Conservation (phyloP, 208 protist genomes). For the Leishmania gerbilli region DNA sequence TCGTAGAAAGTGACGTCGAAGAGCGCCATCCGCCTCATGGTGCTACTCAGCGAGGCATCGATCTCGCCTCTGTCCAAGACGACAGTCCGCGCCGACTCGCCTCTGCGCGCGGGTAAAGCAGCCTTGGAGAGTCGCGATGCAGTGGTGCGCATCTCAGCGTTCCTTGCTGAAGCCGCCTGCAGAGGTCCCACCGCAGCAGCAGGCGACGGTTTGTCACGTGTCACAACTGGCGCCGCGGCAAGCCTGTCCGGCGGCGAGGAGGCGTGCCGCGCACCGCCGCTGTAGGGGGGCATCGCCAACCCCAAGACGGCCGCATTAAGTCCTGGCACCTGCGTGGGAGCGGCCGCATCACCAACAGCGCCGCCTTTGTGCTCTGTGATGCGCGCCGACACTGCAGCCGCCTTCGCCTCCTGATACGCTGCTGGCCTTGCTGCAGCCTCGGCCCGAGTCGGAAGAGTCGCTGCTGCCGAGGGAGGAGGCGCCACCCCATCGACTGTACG, state of each 20-base stretch:
- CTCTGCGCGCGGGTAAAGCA: not conserved
- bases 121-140: not conserved
- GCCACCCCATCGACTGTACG: not conserved
- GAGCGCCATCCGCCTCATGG: constrained; percentile 1
- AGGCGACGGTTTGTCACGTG: no score
- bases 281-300: not conserved
- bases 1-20: constrained; percentile 22
- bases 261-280: not conserved
- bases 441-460: not conserved
- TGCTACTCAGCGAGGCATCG: not conserved
- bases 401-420: not conserved
- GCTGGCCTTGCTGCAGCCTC: not conserved
- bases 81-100: not conserved
- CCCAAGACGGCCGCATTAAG: not conserved
- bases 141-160: not conserved
- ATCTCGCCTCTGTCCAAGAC: not conserved
- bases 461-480: not conserved
- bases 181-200: not conserved
- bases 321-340: not conserved
- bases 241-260: not conserved
- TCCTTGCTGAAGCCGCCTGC: not conserved
- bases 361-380: not conserved
- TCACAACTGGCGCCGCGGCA: not conserved
- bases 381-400: not conserved
- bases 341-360: not conserved